phyloP scores from a whole-genome alignment of 768 basidiomycete genomes.

The Chalciporus chontae region DNA sequence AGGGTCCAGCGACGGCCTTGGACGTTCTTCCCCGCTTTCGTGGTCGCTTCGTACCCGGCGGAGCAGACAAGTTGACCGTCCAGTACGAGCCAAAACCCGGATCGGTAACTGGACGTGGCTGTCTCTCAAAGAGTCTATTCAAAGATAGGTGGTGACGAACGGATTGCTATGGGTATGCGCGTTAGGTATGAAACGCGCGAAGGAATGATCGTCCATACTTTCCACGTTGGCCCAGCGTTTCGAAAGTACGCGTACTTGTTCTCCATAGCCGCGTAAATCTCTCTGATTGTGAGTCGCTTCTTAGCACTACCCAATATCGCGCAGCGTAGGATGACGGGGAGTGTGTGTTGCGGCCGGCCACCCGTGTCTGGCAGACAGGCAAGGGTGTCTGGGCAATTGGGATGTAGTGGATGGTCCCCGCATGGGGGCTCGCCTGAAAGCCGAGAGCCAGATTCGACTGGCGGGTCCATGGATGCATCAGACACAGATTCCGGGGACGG shows the following conservation, averaged over 20 bases:
- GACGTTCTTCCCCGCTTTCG: conserved; percentile 70
- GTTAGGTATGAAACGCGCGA: background rate
- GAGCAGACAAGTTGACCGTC: conserved; percentile 85
- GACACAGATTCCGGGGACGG: conserved; percentile 35
- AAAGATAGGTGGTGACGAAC: conserved; percentile 82
- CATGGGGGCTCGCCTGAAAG: conserved; percentile 23
- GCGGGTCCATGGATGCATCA: conserved; percentile 30
- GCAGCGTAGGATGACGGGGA: conserved; percentile 81
- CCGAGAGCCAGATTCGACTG: conserved; percentile 18
- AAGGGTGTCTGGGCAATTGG: conserved; percentile 74
- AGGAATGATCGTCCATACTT: conserved; percentile 44
- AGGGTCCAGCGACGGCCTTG: conserved; percentile 36
- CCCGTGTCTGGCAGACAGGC: conserved; percentile 76
- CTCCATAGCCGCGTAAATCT: conserved; percentile 87
- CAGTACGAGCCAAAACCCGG: conserved; percentile 87
- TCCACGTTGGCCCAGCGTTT: conserved; percentile 81
- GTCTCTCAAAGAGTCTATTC: conserved; percentile 78
- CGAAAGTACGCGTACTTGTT: conserved; percentile 79
- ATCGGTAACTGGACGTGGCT: conserved; percentile 77
- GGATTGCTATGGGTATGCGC: conserved; percentile 59
- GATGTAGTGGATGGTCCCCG: conserved; percentile 59
- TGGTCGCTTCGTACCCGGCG: conserved; percentile 82
- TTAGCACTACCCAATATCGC: conserved; percentile 76
- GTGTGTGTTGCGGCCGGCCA: conserved; percentile 77
- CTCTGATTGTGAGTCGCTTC: conserved; percentile 75